Percentiles rank a stretch among this genome's conserved stretches.
These are phyloP conservation scores for Pythium rhizo-oryzae DNA, from an alignment of 352 stramenopile species.

Conservation along the genomic window DNA sequence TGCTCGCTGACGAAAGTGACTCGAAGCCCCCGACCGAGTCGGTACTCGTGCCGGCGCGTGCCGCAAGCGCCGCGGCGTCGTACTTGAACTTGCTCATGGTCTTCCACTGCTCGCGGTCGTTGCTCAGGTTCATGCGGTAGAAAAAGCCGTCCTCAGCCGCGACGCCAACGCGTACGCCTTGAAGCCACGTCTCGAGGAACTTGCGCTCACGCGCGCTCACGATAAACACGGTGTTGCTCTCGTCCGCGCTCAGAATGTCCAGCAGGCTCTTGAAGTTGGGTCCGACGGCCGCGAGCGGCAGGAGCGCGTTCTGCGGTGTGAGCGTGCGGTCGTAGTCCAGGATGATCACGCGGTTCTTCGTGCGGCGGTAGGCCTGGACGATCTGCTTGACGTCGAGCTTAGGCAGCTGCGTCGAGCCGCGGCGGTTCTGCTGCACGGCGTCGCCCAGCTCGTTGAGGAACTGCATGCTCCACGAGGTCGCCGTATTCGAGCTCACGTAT, in stretches of 20 bases:
- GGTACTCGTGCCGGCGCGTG: conserved; percentile 11
- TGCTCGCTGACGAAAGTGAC: conserved; percentile 6
- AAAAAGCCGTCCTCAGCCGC: conserved; percentile 66
- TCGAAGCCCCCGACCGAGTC: conserved; percentile 8
- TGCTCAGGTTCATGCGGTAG: conserved; percentile 76
- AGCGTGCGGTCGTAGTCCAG: conserved; percentile 84
- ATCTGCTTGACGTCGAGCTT: conserved; percentile 33
- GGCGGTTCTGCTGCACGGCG: conserved; percentile 37
- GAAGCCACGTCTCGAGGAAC: conserved; percentile 80
- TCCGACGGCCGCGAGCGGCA: conserved; percentile 77
- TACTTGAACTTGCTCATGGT: conserved; percentile 89
- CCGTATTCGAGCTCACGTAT: conserved; percentile 88
- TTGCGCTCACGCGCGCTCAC: conserved; percentile 64
- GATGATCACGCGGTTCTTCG: conserved; percentile 67
- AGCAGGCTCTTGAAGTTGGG: conserved; percentile 79
- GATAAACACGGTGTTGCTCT: conserved; percentile 61
- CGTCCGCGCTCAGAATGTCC: conserved; percentile 62
- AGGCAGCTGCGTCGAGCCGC: conserved; percentile 40
- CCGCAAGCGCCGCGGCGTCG: conserved; percentile 35
- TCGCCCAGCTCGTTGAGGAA: conserved; percentile 80
- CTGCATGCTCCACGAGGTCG: conserved; percentile 82
- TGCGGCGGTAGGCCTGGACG: conserved; percentile 59
- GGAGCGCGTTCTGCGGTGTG: conserved; percentile 59
- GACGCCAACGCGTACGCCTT: conserved; percentile 53
- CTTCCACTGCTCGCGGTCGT: conserved; percentile 74